Base-by-base conservation (phyloP, 1,284 basidiomycete species). In the Mycosarcoma mackinlayi region DNA sequence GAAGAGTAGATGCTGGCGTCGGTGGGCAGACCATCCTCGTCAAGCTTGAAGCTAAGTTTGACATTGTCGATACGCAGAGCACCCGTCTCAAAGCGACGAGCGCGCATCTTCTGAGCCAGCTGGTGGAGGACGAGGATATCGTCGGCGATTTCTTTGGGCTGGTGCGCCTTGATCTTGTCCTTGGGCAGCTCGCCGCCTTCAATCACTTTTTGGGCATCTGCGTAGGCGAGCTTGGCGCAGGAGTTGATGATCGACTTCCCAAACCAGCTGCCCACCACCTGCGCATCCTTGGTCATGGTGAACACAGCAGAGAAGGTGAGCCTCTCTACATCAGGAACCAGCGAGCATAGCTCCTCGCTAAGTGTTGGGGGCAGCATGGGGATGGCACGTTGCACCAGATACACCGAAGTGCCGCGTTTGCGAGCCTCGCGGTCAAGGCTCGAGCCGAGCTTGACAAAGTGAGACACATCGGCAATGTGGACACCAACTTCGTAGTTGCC, bases 351-450 rank as follows among this genome's bases (percentile, higher is more conserved):
- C 78, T 95, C 89, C 83, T 97, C 94, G 78, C 90, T 92, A 35
- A 98, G 86, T 10, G 89, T 86, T 24, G 93, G 93, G 1, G 95
- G 95, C 6, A 98, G 86, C 95, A 98, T 98, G 0, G 94, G 94
- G 10, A 98, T 93, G 27, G 91, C 89, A 41, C 94, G 89, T 83
- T 98, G 95, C 37, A 98, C 90, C 38, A 98, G 89, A 82, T 97
- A 97, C 47, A 98, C 96, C 74, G 92, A 93, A 3, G 94, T 98
- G 25, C 94, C 95, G 67, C 95, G 89, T 85, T 97, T 98, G 76
- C 93, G 89, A 46, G 96, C 96, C 84, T 99, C 96, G 31, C 96
- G 92, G 80, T 99, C 96, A 73, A 99, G 86, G 16, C 94, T 92
- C 8, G 93, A 96, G 83, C 96, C 96, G 24, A 93, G 89, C 85